Base-by-base conservation (phyloP, 768 basidiomycete species). In the Rhodotorula paludigena region DNA sequence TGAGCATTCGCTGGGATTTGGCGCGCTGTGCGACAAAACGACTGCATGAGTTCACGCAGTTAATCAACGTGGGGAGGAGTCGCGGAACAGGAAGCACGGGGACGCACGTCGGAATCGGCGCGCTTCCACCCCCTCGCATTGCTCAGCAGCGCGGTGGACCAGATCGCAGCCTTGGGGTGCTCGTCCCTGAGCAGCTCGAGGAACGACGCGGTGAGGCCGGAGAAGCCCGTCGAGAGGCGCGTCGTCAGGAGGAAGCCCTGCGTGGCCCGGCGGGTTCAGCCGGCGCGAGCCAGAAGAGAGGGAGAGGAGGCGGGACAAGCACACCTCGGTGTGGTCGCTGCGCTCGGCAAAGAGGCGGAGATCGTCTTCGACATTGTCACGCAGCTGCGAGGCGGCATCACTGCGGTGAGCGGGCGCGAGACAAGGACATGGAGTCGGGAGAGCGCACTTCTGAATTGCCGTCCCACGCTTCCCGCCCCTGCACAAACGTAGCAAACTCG, bases 401-500 rank as follows among this genome's bases (percentile, higher is more conserved):
- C 1, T 6, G 25, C 9, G 15, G 36, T 39, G 9, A 39, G 35
- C 36, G 10, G 15, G 2, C 38, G 38, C n/a, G 6, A 5, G 21
- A 5, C 5, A 18, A 54, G 14, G 14, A 10, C 2, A 10, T 2
- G 14, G 35, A 21, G 21, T 8, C 35, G 39, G n/a, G 25, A 0
- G 25, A 16, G 21, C 53, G 36, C 54, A 55, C 54, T n/a, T 55
- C 54, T 25, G n/a, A n/a, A 15, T 39, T 35, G 2, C 53, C 68
- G 7, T 59, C 15, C 57, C 58, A 72, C 9, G 53, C 57, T 42
- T 65, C 66, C 3, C 66, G 52, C 0, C 71, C 71, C 20, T 58
- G 49, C 18, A 47, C 59, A 41, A 62, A 72, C 16, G 71, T 72
- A 3, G 71, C 71, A 28, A 72, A 68, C 54, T 72, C 71, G 55